Conservation (phyloP, 129 eudicot genomes). For the Apium graveolens region DNA sequence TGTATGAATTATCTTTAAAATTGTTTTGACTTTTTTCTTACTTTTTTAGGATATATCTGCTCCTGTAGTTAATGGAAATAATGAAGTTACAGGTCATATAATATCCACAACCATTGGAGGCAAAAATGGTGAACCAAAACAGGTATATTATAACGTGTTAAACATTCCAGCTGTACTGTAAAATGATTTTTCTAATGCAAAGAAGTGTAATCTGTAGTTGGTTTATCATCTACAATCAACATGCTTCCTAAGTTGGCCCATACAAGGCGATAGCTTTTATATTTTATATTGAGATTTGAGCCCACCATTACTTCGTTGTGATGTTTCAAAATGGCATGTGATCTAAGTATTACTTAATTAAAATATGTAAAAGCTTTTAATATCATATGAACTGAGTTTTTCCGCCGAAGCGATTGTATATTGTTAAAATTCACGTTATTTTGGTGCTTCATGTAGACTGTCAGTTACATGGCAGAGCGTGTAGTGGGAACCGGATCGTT, state of each 20-base stretch:
- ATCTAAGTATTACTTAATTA: background rate
- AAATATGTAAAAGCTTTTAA: background rate
- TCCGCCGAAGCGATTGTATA: background rate
- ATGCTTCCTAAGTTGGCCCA: background rate
- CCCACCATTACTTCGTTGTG: background rate
- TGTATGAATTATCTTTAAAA: background rate
- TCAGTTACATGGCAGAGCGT: slow-evolving; percentile 96
- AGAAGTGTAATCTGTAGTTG: slow-evolving; percentile 1
- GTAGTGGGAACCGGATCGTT: slow-evolving; percentile 96
- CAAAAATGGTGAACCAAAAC: slow-evolving; percentile 95
- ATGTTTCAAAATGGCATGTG: background rate
- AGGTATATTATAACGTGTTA: slow-evolving; percentile 32
- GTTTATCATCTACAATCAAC: background rate
- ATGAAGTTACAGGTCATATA: slow-evolving; percentile 76
- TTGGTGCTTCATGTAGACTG: slow-evolving; percentile 49
- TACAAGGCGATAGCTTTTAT: background rate
- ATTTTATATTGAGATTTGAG: background rate
- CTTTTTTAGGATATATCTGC: slow-evolving; percentile 57
- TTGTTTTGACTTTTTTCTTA: slow-evolving; percentile 1
- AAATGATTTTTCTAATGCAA: background rate
- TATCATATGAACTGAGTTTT: background rate
- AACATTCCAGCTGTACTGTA: background rate
- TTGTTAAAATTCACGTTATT: background rate
- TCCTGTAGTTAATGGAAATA: slow-evolving; percentile 57
- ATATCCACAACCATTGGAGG: slow-evolving; percentile 91